Evolutionary conservation across 306 rosid genomes (phyloP).

Genomic region (Rubus parviflorus): DNA sequence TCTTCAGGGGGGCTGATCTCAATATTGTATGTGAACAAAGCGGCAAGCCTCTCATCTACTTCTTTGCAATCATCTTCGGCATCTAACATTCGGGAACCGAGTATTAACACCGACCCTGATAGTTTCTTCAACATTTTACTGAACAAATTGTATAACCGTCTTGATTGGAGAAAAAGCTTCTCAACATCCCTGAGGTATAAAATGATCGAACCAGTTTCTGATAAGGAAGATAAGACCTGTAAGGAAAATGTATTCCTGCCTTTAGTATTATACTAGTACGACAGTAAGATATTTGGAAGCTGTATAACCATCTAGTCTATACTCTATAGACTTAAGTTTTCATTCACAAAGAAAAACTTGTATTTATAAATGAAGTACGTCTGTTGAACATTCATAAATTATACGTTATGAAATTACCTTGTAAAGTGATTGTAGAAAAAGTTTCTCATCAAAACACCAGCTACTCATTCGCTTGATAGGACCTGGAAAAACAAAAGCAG

Average conservation of each 20-base stretch:
- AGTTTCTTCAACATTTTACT: slow-evolving; percentile 66
- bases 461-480: slow-evolving; percentile 50
- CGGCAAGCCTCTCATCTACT: slow-evolving; percentile 53
- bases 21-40: slow-evolving; percentile 66
- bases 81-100: slow-evolving; percentile 65
- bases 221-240: slow-evolving; percentile 73
- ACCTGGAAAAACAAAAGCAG: slow-evolving; percentile 48
- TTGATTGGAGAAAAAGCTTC: slow-evolving; percentile 64
- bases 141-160: slow-evolving; percentile 62
- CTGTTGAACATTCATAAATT: background rate
- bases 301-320: background rate
- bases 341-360: background rate
- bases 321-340: background rate
- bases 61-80: slow-evolving; percentile 45
- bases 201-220: slow-evolving; percentile 72
- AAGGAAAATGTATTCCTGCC: slow-evolving; percentile 7
- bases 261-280: slow-evolving; percentile 6
- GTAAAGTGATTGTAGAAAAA: slow-evolving; percentile 78
- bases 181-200: slow-evolving; percentile 79
- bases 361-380: background rate
- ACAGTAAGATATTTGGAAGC: background rate
- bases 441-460: slow-evolving; percentile 86
- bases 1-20: slow-evolving; percentile 69
- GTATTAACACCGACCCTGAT: slow-evolving; percentile 76
- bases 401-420: slow-evolving; percentile 54